Conservation (phyloP, 2,329 filamentous ascomycete genomes). For the Trichoderma koningiopsis region DNA sequence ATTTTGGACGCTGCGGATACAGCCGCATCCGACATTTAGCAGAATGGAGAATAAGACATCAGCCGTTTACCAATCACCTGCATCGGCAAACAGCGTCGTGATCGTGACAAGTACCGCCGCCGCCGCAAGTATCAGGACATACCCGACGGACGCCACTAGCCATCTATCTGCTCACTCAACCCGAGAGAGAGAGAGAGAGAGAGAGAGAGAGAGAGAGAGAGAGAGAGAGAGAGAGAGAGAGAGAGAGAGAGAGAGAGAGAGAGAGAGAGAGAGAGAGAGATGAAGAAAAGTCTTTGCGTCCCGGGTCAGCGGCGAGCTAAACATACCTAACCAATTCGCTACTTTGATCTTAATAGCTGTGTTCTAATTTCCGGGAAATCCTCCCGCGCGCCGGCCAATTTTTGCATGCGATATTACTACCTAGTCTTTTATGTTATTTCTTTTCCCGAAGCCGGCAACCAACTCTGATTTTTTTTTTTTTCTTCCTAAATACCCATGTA, state of each 20-base stretch:
- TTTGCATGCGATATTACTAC: not conserved
- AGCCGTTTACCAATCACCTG: not conserved
- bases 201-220: not conserved
- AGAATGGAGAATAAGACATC: not conserved
- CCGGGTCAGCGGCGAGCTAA: not conserved
- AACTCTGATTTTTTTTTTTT: not conserved
- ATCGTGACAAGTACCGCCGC: not conserved
- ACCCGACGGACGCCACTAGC: slow-evolving; percentile 14
- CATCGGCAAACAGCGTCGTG: slow-evolving; percentile 7
- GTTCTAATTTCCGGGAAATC: slow-evolving; percentile 15
- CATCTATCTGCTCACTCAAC: not conserved
- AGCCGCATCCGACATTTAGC: slow-evolving; percentile 20
- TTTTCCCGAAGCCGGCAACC: slow-evolving; percentile 1
- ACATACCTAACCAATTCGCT: slow-evolving; percentile 14
- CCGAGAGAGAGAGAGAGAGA: not conserved
- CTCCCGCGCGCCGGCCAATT: not conserved
- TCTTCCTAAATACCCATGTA: not conserved
- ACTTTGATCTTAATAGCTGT: not conserved
- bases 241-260: too few species aligned
- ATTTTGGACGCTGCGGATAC: not conserved
- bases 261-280: not conserved
- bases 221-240: too few species aligned
- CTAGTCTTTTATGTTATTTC: not conserved
- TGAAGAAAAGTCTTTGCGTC: slow-evolving; percentile 1
- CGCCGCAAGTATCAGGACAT: not conserved